A percentile compares a stretch with the other conserved stretches of the same genome.
Conservation (phyloP, 2,329 filamentous ascomycete genomes). For the Aulographum hederae region DNA sequence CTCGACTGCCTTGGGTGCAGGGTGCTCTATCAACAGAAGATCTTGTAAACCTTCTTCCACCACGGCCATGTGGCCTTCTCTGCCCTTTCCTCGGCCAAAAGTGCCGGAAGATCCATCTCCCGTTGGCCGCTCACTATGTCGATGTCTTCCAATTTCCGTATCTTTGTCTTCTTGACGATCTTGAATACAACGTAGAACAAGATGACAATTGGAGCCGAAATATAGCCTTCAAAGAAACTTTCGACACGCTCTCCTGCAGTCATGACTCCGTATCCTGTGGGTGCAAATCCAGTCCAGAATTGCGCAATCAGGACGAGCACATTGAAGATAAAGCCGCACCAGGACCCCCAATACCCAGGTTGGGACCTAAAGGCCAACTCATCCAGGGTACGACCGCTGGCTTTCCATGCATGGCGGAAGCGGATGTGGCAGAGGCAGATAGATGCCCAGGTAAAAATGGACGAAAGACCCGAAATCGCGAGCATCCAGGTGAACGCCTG, state of each 20-base stretch:
- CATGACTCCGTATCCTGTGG: conserved; percentile 8
- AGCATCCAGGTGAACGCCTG: conserved; percentile 33
- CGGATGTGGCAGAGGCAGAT: conserved; percentile 19
- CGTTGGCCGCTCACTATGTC: conserved; percentile 2
- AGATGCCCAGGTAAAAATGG: conserved; percentile 19
- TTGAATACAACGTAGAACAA: conserved; percentile 15
- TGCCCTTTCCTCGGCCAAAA: conserved; percentile 2
- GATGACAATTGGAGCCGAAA: conserved; percentile 15
- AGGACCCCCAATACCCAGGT: conserved; percentile 1
- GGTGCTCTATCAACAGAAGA: conserved; percentile 29
- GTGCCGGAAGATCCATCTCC: conserved; percentile 8
- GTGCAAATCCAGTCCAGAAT: conserved; percentile 9
- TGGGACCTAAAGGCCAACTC: conserved; percentile 47
- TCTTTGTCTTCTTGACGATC: conserved; percentile 5
- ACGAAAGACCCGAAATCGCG: conserved; percentile 20
- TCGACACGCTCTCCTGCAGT: conserved; percentile 7
- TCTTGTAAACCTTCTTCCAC: conserved; percentile 31
- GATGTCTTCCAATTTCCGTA: conserved; percentile 8
- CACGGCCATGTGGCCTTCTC: conserved; percentile 17
- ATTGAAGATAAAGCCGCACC: neutral
- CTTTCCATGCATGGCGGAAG: conserved; percentile 19
- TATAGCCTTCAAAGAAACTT: conserved; percentile 13
- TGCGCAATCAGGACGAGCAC: neutral
- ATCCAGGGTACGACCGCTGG: conserved; percentile 36
- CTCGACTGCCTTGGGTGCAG: no score